Conservation (phyloP, 2,329 filamentous ascomycete genomes). For the Aspergillus sp. region DNA sequence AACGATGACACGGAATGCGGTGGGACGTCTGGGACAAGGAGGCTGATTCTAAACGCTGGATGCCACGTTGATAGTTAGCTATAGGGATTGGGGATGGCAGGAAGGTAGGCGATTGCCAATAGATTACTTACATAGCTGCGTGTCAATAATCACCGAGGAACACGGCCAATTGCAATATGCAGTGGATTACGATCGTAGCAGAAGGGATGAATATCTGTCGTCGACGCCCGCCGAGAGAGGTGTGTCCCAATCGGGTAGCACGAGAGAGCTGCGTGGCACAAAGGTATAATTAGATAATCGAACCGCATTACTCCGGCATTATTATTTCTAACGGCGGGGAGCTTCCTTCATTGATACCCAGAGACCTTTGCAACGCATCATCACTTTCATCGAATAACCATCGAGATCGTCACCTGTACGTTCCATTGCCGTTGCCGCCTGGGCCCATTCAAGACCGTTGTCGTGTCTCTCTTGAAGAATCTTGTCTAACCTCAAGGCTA, state of each 20-base stretch:
- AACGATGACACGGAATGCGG: not conserved
- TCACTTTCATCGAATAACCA: not conserved
- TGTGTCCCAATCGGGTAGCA: slow-evolving; percentile 1
- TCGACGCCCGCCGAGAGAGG: not conserved
- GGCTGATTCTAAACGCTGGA: slow-evolving; percentile 1
- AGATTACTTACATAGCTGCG: not conserved
- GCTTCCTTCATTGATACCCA: slow-evolving; percentile 1
- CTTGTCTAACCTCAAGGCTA: slow-evolving; percentile 10
- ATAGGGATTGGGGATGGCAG: not conserved
- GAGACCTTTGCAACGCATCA: not conserved
- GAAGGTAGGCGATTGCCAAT: not conserved
- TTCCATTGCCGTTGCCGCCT: not conserved
- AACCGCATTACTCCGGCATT: not conserved
- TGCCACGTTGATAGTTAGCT: slow-evolving; percentile 14
- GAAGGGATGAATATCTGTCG: not conserved
- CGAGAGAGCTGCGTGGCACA: not conserved
- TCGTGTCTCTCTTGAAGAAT: slow-evolving; percentile 2
- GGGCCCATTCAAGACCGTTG: slow-evolving; percentile 6
- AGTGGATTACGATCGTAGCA: not conserved
- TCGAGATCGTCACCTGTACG: not conserved
- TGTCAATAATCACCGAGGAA: not conserved
- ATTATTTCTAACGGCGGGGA: slow-evolving; percentile 1
- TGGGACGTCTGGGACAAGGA: not conserved
- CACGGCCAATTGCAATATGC: not conserved
- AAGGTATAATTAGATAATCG: not conserved